Evolutionary conservation across 108 stramenopile genomes (phyloP).

Genomic region (Thalassiosira profunda): DNA sequence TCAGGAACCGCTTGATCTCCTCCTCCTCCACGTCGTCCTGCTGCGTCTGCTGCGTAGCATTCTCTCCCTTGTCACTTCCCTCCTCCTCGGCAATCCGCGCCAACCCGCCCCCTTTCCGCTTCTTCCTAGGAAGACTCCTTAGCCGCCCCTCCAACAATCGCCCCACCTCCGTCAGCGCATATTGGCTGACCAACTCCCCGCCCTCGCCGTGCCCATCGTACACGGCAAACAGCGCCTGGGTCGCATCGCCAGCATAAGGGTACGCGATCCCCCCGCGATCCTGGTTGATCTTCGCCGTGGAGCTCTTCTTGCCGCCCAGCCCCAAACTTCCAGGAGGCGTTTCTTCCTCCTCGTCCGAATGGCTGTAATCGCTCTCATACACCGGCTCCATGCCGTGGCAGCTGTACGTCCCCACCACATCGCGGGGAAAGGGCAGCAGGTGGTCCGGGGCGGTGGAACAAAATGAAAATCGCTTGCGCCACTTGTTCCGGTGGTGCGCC

Average conservation of each 20-base stretch:
- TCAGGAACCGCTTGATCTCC: slow-evolving; percentile 68
- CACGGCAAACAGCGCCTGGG: slow-evolving; percentile 89
- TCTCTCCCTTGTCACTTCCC: neutral
- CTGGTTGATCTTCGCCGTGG: slow-evolving; percentile 97
- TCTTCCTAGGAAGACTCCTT: slow-evolving; percentile 62
- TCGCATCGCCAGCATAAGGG: slow-evolving; percentile 77
- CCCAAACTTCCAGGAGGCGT: too few relatives aligned
- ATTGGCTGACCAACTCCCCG: slow-evolving; percentile 93
- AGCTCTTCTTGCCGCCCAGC: neutral
- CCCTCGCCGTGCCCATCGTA: slow-evolving; percentile 96
- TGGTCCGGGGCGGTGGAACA: slow-evolving; percentile 23
- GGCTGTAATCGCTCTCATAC: slow-evolving; percentile 59
- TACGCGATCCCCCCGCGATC: slow-evolving; percentile 95
- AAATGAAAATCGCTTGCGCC: slow-evolving; percentile 48
- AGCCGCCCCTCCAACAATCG: slow-evolving; percentile 69
- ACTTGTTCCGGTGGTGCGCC: slow-evolving; percentile 28
- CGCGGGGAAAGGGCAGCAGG: slow-evolving; percentile 66
- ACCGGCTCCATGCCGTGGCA: slow-evolving; percentile 98
- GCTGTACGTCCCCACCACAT: slow-evolving; percentile 87
- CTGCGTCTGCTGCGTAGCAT: too few relatives aligned
- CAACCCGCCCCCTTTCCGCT: slow-evolving; percentile 62
- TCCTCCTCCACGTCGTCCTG: neutral
- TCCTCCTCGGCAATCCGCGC: slow-evolving; percentile 10
- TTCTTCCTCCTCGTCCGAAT: slow-evolving; percentile 54
- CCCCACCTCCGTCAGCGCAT: slow-evolving; percentile 87